A percentile compares a stretch with the other conserved stretches of the same genome.
Evolutionary conservation across 2,329 filamentous ascomycete genomes (phyloP).

Genomic region (Epichloe glyceriae): DNA sequence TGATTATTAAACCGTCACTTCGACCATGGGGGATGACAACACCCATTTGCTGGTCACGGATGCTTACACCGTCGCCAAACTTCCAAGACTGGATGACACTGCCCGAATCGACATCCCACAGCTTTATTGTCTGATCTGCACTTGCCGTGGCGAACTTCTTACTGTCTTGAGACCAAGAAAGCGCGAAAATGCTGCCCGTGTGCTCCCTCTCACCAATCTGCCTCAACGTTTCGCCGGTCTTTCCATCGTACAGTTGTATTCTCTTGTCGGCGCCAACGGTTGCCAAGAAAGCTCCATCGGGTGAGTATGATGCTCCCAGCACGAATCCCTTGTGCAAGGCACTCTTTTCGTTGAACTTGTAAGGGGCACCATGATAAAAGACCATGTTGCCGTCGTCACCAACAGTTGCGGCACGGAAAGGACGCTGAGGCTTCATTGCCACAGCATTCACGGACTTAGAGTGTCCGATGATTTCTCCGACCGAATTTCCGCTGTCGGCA

Average conservation of each 20-base stretch:
- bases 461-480: constrained; percentile 88
- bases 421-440: constrained; percentile 76
- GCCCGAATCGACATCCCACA: constrained; percentile 81
- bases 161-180: constrained; percentile 82
- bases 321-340: constrained; percentile 80
- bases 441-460: constrained; percentile 84
- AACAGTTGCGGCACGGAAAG: constrained; percentile 81
- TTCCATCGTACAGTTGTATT: constrained; percentile 93
- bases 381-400: constrained; percentile 82
- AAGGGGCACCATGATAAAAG: constrained; percentile 87
- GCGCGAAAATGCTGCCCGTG: constrained; percentile 81
- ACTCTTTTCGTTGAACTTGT: constrained; percentile 85
- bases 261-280: constrained; percentile 85
- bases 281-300: constrained; percentile 68
- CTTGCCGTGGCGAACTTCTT: constrained; percentile 81
- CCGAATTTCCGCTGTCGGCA: constrained; percentile 87
- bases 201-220: constrained; percentile 76
- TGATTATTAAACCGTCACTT: constrained; percentile 78
- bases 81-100: constrained; percentile 72
- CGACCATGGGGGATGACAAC: constrained; percentile 79
- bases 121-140: constrained; percentile 84
- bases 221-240: constrained; percentile 72
- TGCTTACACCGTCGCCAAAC: constrained; percentile 64
- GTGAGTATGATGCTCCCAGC: constrained; percentile 77
- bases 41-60: constrained; percentile 83